These are phyloP conservation scores for Amylocystis lapponica DNA, from an alignment of 768 basidiomycete species.

Conservation along the genomic window DNA sequence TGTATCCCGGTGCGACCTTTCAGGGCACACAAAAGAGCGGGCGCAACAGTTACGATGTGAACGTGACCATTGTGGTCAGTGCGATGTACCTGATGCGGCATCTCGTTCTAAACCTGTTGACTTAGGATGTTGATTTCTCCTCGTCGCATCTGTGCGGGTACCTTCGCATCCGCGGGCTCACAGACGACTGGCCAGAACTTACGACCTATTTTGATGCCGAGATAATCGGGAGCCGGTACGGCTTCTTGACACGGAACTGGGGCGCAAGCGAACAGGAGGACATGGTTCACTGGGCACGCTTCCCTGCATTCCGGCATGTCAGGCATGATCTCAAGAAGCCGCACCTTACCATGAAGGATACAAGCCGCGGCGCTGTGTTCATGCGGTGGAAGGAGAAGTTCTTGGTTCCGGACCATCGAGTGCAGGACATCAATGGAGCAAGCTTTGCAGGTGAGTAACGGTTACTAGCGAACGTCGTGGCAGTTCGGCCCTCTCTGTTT, in stretches of 20 bases:
- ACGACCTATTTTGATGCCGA: conserved; percentile 97
- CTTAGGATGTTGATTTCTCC: conserved; percentile 82
- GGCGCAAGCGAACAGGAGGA: conserved; percentile 90
- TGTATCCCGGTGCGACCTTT: conserved; percentile 87
- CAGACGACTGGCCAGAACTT: conserved; percentile 91
- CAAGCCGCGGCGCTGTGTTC: conserved; percentile 76
- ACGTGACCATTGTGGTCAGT: conserved; percentile 86
- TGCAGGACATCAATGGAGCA: conserved; percentile 91
- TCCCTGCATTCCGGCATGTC: conserved; percentile 84
- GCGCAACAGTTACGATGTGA: conserved; percentile 90
- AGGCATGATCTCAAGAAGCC: conserved; percentile 76
- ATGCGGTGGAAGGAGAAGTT: conserved; percentile 98
- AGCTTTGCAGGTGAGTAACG: conserved; percentile 79
- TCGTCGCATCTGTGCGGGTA: conserved; percentile 87
- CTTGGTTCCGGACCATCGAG: conserved; percentile 90
- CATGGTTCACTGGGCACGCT: conserved; percentile 90
- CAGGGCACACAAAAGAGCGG: conserved; percentile 92
- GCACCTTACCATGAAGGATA: conserved; percentile 69
- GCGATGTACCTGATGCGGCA: not conserved
- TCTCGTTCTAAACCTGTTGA: conserved; percentile 1
- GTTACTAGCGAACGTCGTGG: not conserved
- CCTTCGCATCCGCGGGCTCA: conserved; percentile 87
- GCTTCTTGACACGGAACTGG: conserved; percentile 88
- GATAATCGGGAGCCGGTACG: conserved; percentile 86
- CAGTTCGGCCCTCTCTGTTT: conserved; percentile 1